phyloP scores from a whole-genome alignment of 1,284 basidiomycete species.

The Apiotrichum gracile region DNA sequence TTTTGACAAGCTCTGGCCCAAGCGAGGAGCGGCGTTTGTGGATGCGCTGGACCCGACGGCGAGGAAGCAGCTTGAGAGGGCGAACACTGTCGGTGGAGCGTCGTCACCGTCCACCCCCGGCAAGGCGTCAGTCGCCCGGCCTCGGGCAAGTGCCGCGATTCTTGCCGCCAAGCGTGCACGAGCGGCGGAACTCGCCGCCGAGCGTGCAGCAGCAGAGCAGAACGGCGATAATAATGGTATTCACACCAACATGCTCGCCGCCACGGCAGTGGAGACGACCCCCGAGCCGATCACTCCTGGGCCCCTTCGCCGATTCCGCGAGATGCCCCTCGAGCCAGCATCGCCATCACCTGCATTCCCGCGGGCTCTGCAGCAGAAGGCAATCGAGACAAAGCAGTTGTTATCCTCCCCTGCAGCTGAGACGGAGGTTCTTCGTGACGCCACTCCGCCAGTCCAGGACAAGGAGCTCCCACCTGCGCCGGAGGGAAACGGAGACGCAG shows the following conservation, averaged over 20 bases:
- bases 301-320: not conserved
- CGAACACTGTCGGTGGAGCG: slow-evolving; percentile 52
- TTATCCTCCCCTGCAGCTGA: no score
- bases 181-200: slow-evolving; percentile 31
- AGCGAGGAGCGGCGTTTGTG: slow-evolving; percentile 60
- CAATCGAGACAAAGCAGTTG: no score
- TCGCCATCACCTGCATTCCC: not conserved
- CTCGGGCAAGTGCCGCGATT: slow-evolving; percentile 20
- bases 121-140: not conserved
- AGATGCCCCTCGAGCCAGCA: not conserved
- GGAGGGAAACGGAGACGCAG: no score
- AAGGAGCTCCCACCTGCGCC: no score
- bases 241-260: no score
- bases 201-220: not conserved
- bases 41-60: slow-evolving; percentile 63
- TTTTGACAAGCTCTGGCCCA: slow-evolving; percentile 70
- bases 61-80: slow-evolving; percentile 79
- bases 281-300: not conserved
- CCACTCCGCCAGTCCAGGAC: no score
- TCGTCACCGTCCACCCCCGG: not conserved
- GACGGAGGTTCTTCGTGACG: no score
- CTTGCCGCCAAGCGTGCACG: slow-evolving; percentile 38
- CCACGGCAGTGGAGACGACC: no score
- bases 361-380: not conserved
- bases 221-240: not conserved